Percentiles rank a stretch among this genome's conserved stretches.
Conservation (phyloP, 768 basidiomycete species). For the Clitopilus passeckerianus region DNA sequence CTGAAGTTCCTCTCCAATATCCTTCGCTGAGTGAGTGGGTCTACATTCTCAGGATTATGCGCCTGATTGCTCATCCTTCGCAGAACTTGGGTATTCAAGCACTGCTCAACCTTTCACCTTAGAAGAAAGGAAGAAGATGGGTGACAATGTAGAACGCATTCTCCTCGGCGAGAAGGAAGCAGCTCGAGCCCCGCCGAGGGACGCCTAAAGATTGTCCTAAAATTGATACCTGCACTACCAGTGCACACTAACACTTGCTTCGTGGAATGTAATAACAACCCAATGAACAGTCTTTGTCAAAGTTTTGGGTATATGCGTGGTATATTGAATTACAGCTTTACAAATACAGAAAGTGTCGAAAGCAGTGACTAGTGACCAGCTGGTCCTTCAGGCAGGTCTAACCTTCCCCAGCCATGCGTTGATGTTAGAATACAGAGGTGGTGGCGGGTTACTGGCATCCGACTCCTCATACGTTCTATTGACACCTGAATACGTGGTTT, state of each 20-base stretch:
- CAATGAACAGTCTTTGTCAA: too few relatives aligned
- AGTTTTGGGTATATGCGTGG: not conserved
- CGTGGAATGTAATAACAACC: not conserved
- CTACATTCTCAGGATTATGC: not conserved
- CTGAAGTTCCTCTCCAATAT: slow-evolving; percentile 65
- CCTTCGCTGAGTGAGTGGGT: slow-evolving; percentile 51
- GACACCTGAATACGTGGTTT: not conserved
- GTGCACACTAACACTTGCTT: not conserved
- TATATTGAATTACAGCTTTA: not conserved
- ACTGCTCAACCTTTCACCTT: slow-evolving; percentile 40
- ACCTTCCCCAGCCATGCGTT: not conserved
- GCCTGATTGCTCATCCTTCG: not conserved
- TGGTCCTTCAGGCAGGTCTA: not conserved
- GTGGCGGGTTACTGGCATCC: not conserved
- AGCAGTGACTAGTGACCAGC: not conserved
- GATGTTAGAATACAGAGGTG: not conserved
- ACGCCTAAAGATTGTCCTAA: not conserved
- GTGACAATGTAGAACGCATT: slow-evolving; percentile 55
- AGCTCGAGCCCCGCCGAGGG: slow-evolving; percentile 50
- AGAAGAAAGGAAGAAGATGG: slow-evolving; percentile 58
- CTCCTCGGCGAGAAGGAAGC: slow-evolving; percentile 63
- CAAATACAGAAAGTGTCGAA: not conserved
- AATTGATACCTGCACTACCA: not conserved
- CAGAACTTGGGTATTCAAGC: slow-evolving; percentile 71
- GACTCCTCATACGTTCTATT: not conserved